These are phyloP conservation scores for Arctium minus DNA, from an alignment of 129 eudicot genomes.

Conservation along the genomic window DNA sequence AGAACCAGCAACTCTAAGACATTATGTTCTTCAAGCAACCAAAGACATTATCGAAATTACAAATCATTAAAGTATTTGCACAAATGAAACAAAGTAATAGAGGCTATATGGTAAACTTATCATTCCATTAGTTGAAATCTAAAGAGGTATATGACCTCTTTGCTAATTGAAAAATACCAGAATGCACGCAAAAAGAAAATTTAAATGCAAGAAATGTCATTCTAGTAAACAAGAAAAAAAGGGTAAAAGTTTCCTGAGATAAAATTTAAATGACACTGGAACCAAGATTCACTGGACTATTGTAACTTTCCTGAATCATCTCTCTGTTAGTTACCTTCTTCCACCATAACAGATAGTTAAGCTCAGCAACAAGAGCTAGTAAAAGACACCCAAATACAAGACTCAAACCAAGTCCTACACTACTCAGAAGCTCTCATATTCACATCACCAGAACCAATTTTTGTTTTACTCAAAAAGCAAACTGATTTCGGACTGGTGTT, in stretches of 20 bases:
- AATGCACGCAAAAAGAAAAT: no score
- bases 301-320: conserved; percentile 37
- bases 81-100: no score
- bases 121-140: no score
- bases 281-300: conserved; percentile 15
- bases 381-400: conserved; percentile 68
- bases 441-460: conserved; percentile 10
- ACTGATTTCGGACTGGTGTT: background rate
- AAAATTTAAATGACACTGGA: background rate
- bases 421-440: conserved; percentile 36
- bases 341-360: conserved; percentile 80
- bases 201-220: background rate
- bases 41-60: no score
- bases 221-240: conserved; percentile 11
- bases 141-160: no score
- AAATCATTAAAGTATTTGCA: no score
- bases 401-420: conserved; percentile 66
- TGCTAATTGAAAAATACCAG: no score
- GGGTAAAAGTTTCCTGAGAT: background rate
- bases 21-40: no score
- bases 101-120: no score
- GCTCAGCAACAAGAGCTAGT: conserved; percentile 64
- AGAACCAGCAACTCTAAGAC: no score
- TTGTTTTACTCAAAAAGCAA: background rate
- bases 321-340: conserved; percentile 45